These are phyloP conservation scores for Mycothermus thermophilus DNA, from an alignment of 495 filamentous ascomycete genomes.

Conservation along the genomic window DNA sequence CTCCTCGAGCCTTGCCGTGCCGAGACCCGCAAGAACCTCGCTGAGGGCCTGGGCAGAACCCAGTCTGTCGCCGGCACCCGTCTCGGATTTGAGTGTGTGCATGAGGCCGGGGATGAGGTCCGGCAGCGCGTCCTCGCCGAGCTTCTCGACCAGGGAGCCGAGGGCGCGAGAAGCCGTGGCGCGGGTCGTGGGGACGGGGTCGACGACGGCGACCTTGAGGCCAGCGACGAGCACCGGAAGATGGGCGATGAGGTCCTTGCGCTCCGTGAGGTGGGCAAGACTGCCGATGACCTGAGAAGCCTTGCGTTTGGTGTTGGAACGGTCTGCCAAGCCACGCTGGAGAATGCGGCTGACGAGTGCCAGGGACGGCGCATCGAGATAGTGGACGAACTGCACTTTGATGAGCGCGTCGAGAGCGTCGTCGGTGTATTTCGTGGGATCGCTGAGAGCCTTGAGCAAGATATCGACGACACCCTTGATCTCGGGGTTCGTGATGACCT, in stretches of 20 bases:
- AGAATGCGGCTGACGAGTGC: conserved; percentile 90
- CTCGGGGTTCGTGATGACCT: conserved; percentile 96
- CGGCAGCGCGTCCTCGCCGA: conserved; percentile 90
- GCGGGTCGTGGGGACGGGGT: conserved; percentile 92
- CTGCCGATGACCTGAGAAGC: conserved; percentile 94
- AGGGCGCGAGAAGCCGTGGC: conserved; percentile 93
- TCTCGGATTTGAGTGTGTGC: conserved; percentile 93
- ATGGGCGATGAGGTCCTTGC: conserved; percentile 84
- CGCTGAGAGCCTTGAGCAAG: conserved; percentile 88
- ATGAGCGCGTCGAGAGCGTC: conserved; percentile 86
- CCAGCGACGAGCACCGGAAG: conserved; percentile 87
- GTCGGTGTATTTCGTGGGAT: conserved; percentile 95
- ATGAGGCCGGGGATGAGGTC: conserved; percentile 97
- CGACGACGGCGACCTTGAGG: conserved; percentile 74
- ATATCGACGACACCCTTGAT: conserved; percentile 82
- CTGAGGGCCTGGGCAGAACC: conserved; percentile 94
- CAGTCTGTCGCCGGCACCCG: conserved; percentile 84
- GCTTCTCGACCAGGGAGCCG: conserved; percentile 88
- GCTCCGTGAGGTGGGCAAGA: conserved; percentile 89
- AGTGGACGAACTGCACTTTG: conserved; percentile 91
- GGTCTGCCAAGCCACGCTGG: conserved; percentile 77
- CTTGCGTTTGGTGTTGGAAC: conserved; percentile 90
- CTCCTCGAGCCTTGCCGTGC: conserved; percentile 83
- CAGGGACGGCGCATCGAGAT: conserved; percentile 87
- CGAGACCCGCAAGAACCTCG: conserved; percentile 89